Evolutionary conservation across 768 basidiomycete genomes (phyloP).

Genomic region (Tulasnella sp.): DNA sequence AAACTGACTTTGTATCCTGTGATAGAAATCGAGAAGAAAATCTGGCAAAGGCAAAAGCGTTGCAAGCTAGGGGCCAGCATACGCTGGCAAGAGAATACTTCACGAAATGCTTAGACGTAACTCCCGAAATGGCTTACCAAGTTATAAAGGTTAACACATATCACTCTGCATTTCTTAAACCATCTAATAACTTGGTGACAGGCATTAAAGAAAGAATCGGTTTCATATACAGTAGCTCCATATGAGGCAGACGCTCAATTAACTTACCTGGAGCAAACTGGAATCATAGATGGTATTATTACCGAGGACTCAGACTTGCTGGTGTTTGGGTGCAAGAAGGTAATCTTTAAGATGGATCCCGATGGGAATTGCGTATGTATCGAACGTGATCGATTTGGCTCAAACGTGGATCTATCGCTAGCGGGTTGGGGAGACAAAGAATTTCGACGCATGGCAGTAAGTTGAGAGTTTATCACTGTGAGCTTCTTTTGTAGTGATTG

Average conservation of each 20-base stretch:
- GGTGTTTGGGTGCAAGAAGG: slow-evolving; percentile 87
- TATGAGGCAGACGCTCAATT: slow-evolving; percentile 99
- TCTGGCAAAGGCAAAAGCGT: slow-evolving; percentile 53
- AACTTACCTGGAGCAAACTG: slow-evolving; percentile 73
- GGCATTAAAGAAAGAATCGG: slow-evolving; percentile 71
- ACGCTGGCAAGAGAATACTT: slow-evolving; percentile 77
- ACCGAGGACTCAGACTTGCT: slow-evolving; percentile 97
- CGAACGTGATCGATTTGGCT: slow-evolving; percentile 26
- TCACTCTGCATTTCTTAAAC: neutral
- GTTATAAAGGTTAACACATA: slow-evolving; percentile 66
- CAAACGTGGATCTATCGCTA: slow-evolving; percentile 53
- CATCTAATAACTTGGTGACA: slow-evolving; percentile 25
- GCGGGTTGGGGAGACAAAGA: slow-evolving; percentile 80
- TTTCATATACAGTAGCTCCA: slow-evolving; percentile 85
- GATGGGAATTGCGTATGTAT: slow-evolving; percentile 32
- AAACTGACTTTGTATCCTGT: neutral
- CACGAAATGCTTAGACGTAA: slow-evolving; percentile 86
- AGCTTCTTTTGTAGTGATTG: neutral
- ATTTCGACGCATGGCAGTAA: slow-evolving; percentile 75
- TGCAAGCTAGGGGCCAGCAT: slow-evolving; percentile 65
- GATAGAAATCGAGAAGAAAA: slow-evolving; percentile 62
- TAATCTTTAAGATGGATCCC: slow-evolving; percentile 84
- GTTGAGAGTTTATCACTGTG: slow-evolving; percentile 12
- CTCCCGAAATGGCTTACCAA: slow-evolving; percentile 94
- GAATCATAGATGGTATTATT: slow-evolving; percentile 78